These are phyloP conservation scores for Yarrowia deformans DNA, from an alignment of 805 yeast species.

Conservation along the genomic window DNA sequence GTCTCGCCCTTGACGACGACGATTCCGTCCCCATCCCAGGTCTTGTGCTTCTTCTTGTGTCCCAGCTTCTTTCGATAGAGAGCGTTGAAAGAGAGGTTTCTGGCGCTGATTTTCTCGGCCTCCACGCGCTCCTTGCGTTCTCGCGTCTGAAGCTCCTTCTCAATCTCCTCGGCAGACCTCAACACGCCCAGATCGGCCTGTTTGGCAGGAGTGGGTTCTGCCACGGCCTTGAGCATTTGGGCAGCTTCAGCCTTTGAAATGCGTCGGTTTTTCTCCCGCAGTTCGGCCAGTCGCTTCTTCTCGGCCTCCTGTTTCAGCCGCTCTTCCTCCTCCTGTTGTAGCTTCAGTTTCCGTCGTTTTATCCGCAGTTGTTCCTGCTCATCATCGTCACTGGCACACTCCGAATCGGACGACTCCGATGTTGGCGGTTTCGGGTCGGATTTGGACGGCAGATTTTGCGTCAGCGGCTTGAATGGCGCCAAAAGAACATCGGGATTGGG, in stretches of 20 bases:
- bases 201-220: conserved; percentile 5
- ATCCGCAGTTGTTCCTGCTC: conserved; percentile 28
- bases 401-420: conserved; percentile 8
- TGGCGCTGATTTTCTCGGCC: conserved; percentile 11
- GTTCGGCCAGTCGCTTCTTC: not conserved
- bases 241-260: conserved; percentile 6
- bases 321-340: conserved; percentile 7
- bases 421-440: not conserved
- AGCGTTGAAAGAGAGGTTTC: conserved; percentile 46
- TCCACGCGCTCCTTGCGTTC: conserved; percentile 22
- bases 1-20: conserved; percentile 50
- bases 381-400: conserved; percentile 23
- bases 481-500: conserved; percentile 24
- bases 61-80: conserved; percentile 74
- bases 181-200: conserved; percentile 10
- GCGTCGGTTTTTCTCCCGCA: conserved; percentile 2
- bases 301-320: conserved; percentile 3
- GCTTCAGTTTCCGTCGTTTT: conserved; percentile 21
- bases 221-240: conserved; percentile 13
- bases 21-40: conserved; percentile 94
- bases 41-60: conserved; percentile 72
- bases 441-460: conserved; percentile 9
- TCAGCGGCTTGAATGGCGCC: conserved; percentile 33
- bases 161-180: conserved; percentile 27
- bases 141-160: not conserved